phyloP scores from a whole-genome alignment of 2,329 filamentous ascomycete species.

The Trichoderma aggressivum region DNA sequence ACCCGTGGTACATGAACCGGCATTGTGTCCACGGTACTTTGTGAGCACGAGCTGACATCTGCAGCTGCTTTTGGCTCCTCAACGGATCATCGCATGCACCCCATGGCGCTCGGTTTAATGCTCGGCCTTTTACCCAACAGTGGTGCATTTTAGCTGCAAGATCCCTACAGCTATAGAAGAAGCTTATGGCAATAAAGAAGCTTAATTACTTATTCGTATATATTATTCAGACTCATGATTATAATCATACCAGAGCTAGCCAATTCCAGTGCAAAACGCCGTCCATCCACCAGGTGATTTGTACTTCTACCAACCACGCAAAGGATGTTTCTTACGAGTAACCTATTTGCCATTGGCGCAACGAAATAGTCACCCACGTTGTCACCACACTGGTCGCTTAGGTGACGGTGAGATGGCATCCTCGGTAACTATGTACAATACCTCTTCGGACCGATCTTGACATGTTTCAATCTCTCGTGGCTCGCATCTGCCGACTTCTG shows the following conservation, averaged over 20 bases:
- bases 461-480: not conserved
- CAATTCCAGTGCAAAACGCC: not conserved
- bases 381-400: not conserved
- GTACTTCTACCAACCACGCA: not conserved
- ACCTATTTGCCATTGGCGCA: not conserved
- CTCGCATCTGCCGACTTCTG: not conserved
- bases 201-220: not conserved
- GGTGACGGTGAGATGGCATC: not conserved
- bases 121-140: not conserved
- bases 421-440: not conserved
- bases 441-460: not conserved
- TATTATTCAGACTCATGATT: not conserved
- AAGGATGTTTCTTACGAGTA: not conserved
- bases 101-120: not conserved
- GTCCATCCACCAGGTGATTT: not conserved
- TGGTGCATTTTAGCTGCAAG: not conserved
- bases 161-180: not conserved
- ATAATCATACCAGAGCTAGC: not conserved
- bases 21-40: not conserved
- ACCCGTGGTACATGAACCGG: not conserved
- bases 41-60: not conserved
- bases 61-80: not conserved
- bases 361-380: not conserved
- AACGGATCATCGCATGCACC: not conserved
- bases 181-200: constrained; percentile 5